Evolutionary conservation across 2,329 filamentous ascomycete genomes (phyloP).

Genomic region (Hypoxylon rubiginosum): DNA sequence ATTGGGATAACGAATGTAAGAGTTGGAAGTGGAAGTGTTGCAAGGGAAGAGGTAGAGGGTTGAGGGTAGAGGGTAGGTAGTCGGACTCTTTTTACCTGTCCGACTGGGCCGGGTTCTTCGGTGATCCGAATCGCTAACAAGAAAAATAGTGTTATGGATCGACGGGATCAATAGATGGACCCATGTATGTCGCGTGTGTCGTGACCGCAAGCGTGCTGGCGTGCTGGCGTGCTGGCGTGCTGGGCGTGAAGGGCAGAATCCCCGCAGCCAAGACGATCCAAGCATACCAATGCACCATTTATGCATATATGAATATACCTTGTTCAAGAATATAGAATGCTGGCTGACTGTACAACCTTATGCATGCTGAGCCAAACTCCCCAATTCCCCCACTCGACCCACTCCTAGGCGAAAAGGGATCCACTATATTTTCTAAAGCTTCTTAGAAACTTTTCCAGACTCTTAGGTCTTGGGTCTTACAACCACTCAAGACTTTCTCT

Average conservation of each 20-base stretch:
- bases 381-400: neutral
- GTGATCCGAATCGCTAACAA: conserved; percentile 9
- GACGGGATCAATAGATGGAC: conserved; percentile 21
- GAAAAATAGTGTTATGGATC: conserved; percentile 14
- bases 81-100: conserved; percentile 6
- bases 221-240: too few species aligned
- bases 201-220: neutral
- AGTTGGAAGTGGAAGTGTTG: neutral
- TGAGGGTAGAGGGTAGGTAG: neutral
- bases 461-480: neutral
- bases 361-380: conserved; percentile 5
- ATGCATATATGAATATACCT: neutral
- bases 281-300: neutral
- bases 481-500: neutral
- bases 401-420: neutral
- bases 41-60: conserved; percentile 3
- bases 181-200: conserved; percentile 37
- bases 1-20: conserved; percentile 1
- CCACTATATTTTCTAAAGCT: conserved; percentile 21
- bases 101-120: conserved; percentile 26
- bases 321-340: neutral
- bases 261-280: conserved; percentile 15
- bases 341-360: too few species aligned
- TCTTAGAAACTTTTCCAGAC: neutral
- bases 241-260: neutral